Base-by-base conservation (phyloP, 805 yeast species). In the Zygotorulaspora sp. region DNA sequence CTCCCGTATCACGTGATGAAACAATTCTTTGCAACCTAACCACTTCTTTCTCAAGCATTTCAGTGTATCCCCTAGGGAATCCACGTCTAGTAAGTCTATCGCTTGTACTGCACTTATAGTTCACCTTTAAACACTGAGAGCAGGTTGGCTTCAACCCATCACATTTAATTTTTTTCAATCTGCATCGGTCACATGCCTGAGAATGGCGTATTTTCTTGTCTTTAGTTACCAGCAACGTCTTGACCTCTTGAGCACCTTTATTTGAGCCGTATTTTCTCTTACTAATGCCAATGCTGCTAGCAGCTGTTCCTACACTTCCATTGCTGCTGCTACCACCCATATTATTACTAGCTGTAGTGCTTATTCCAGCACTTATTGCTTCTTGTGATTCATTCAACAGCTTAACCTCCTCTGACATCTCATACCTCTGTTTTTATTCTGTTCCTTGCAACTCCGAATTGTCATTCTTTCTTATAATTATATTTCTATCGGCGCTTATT, bases 171-270 rank as follows among this genome's bases (percentile, higher is more conserved):
- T 83, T 83, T 49, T 84, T 80, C 46, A 80, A 75, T 30, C 90
- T 67, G 51, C 92, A 83, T 22, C 92, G 65, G 57, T 83, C 92
- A 62, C 94, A 83, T 2, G 92, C 92, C 58, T 83, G 92, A 1
- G 83, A 74, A 2, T 80, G 79, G 44, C 90, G 46, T 22, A 42
- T 27, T 26, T 37, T 40, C 24, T 37, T 37, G 20, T 57, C 4
- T 70, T 55, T 43, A 35, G 48, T 37, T 33, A 49, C 26, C 36
- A 43, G 32, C 40, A 60, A 47, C 48, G 35, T 47, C 45, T 30
- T 52, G 41, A 45, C 55, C 53, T 49, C 52, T 13, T 30, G 38
- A 16, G 47, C 49, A 8, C 44, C 31, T 11, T 41, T 31, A 12
- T 47, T 47, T 15, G 38, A 44, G 10, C 55, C 55, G 32, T 50